phyloP scores from a whole-genome alignment of 371 early-diverging fungal genomes.

The Saksenaea oblongispora region DNA sequence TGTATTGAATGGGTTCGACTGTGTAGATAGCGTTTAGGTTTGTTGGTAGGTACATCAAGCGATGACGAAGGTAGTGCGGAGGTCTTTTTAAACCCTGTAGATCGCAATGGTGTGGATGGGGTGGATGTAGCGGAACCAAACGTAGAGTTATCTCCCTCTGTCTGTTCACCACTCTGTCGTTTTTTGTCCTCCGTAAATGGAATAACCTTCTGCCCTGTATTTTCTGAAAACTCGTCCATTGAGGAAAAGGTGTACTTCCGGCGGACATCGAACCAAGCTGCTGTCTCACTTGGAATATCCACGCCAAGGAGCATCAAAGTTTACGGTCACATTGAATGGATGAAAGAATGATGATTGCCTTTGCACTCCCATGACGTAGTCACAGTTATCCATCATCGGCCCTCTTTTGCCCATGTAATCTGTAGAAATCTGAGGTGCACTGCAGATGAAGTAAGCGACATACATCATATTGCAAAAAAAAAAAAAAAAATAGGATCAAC shows the following conservation, averaged over 20 bases:
- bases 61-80: conserved; percentile 7
- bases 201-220: neutral
- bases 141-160: neutral
- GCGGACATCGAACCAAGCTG: neutral
- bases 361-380: too few species aligned
- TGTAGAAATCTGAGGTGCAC: too few species aligned
- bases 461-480: too few species aligned
- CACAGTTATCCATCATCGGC: too few species aligned
- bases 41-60: neutral
- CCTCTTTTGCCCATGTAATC: too few species aligned
- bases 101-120: conserved; percentile 3
- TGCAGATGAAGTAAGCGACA: too few species aligned
- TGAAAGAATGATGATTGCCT: too few species aligned
- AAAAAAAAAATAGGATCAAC: too few species aligned
- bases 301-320: too few species aligned
- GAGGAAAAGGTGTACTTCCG: neutral
- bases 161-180: conserved; percentile 14
- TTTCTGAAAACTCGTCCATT: neutral
- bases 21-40: conserved; percentile 8
- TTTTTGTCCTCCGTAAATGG: conserved; percentile 12
- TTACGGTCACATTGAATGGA: too few species aligned
- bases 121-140: neutral
- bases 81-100: neutral
- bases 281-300: too few species aligned
- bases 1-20: conserved; percentile 16